These are phyloP conservation scores for Penicillium concentricum DNA, from an alignment of 2,329 filamentous ascomycete species.

Conservation along the genomic window DNA sequence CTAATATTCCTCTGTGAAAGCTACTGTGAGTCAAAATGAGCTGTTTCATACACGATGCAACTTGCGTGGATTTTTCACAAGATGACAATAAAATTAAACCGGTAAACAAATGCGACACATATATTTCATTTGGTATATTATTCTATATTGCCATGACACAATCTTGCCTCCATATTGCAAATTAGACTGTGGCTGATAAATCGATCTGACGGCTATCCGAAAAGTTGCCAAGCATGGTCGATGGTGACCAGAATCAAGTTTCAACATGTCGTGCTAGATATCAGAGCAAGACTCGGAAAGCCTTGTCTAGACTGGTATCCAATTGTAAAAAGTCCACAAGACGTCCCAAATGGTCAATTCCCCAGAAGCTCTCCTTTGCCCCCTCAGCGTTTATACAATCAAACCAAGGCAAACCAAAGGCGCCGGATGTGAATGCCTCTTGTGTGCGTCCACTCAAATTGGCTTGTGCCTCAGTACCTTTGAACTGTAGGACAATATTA, in stretches of 20 bases:
- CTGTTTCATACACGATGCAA: no score
- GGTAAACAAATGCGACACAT: background rate
- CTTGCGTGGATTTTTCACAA: background rate
- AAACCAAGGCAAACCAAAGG: conserved; percentile 63
- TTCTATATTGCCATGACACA: background rate
- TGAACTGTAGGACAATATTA: conserved; percentile 18
- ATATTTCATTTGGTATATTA: background rate
- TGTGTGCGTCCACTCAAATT: conserved; percentile 51
- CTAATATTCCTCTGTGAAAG: background rate
- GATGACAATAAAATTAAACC: background rate
- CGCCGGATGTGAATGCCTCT: conserved; percentile 51
- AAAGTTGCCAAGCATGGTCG: background rate
- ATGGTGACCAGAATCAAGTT: background rate
- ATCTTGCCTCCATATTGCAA: background rate
- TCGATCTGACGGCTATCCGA: background rate
- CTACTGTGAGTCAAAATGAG: background rate
- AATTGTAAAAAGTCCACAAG: conserved; percentile 55
- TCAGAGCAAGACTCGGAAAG: conserved; percentile 30
- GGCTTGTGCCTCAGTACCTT: conserved; percentile 45
- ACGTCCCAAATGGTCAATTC: conserved; percentile 60
- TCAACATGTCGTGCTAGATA: background rate
- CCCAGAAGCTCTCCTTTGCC: conserved; percentile 57
- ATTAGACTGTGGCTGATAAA: background rate
- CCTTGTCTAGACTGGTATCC: conserved; percentile 34
- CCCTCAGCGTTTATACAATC: conserved; percentile 55